These are phyloP conservation scores for Globisporangium spiculum DNA, from an alignment of 352 stramenopile species.

Conservation along the genomic window DNA sequence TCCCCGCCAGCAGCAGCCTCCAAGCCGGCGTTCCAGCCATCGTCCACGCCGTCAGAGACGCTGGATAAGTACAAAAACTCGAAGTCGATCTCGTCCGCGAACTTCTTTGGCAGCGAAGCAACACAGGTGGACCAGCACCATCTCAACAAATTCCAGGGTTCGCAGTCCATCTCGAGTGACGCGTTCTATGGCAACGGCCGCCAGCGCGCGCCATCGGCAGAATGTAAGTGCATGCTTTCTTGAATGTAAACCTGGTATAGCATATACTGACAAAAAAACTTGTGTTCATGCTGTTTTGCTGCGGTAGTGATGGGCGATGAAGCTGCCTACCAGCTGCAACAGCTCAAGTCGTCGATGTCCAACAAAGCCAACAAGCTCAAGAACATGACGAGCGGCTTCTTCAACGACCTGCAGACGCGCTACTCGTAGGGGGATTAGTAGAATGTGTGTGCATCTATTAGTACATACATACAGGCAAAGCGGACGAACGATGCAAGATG, in stretches of 20 bases:
- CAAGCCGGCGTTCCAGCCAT: conserved; percentile 8
- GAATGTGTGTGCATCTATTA: not conserved
- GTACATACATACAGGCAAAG: not conserved
- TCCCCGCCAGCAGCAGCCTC: conserved; percentile 6
- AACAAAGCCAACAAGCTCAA: conserved; percentile 86
- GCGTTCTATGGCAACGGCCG: conserved; percentile 75
- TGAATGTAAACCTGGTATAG: not conserved
- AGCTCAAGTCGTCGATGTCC: conserved; percentile 83
- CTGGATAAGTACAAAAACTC: conserved; percentile 92
- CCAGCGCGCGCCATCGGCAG: conserved; percentile 54
- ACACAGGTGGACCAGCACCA: conserved; percentile 54
- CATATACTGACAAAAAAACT: not conserved
- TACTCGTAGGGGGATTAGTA: conserved; percentile 45
- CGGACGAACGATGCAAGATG: not conserved
- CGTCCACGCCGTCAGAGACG: conserved; percentile 34
- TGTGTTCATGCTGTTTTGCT: not conserved
- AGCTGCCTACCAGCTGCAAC: conserved; percentile 80
- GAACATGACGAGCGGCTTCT: conserved; percentile 89
- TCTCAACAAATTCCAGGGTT: conserved; percentile 73
- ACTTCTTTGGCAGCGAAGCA: conserved; percentile 82
- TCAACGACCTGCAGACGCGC: conserved; percentile 79
- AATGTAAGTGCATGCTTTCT: conserved; percentile 37
- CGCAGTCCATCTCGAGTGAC: conserved; percentile 86
- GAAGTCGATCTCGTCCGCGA: conserved; percentile 90
- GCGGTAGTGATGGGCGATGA: conserved; percentile 58